phyloP scores from a whole-genome alignment of 257 asterid genomes.

The Thymus mandschuricus region DNA sequence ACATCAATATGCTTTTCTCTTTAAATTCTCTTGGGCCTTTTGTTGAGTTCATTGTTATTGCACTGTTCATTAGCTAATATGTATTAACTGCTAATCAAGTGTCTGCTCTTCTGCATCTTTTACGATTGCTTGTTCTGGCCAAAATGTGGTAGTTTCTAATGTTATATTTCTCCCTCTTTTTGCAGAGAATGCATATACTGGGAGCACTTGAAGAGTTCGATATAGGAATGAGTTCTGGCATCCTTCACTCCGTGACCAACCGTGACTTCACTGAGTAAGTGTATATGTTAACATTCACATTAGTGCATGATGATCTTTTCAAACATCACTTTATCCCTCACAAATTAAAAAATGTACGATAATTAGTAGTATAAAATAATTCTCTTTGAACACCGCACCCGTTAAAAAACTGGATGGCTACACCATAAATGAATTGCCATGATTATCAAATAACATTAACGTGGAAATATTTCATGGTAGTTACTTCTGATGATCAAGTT shows the following conservation, averaged over 20 bases:
- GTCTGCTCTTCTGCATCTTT: conserved; percentile 20
- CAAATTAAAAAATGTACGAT: not conserved
- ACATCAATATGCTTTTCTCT: conserved; percentile 21
- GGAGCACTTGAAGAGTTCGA: conserved; percentile 80
- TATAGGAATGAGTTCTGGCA: conserved; percentile 49
- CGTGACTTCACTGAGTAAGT: conserved; percentile 93
- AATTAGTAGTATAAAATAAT: not conserved
- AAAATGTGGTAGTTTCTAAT: conserved; percentile 12
- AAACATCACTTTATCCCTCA: not conserved
- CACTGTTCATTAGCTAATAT: conserved; percentile 10
- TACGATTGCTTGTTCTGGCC: conserved; percentile 18
- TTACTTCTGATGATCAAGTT: too few relatives aligned
- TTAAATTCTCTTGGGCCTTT: conserved; percentile 10
- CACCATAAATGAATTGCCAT: too few relatives aligned
- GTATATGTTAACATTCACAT: conserved; percentile 12
- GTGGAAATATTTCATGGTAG: too few relatives aligned
- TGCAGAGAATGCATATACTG: conserved; percentile 80
- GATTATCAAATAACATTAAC: too few relatives aligned
- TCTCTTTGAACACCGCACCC: too few relatives aligned
- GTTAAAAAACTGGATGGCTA: too few relatives aligned
- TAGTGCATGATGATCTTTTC: not conserved
- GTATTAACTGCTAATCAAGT: conserved; percentile 7
- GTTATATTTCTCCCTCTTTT: conserved; percentile 15
- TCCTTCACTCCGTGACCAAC: conserved; percentile 47
- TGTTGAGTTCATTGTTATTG: conserved; percentile 12